Evolutionary conservation across 2,329 filamentous ascomycete species (phyloP).

Genomic region (Onygenales sp.): DNA sequence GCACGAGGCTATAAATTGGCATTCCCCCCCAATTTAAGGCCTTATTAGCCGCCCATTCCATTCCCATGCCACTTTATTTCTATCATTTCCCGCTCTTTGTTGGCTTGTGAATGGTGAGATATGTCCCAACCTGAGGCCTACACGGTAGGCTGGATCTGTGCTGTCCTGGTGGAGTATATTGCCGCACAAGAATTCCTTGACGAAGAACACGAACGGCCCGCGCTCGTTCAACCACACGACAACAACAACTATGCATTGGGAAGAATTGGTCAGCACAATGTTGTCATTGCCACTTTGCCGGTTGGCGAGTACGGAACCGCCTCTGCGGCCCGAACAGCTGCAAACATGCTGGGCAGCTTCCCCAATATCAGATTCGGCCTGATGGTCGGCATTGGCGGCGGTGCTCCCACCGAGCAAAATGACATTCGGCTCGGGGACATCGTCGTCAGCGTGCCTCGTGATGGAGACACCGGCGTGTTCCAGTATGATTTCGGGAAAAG

Average conservation of each 20-base stretch:
- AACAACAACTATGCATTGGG: constrained; percentile 14
- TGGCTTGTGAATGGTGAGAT: no score
- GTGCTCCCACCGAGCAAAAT: constrained; percentile 8
- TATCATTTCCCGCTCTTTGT: no score
- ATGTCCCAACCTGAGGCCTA: background rate
- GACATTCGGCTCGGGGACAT: constrained; percentile 15
- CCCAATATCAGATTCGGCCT: constrained; percentile 9
- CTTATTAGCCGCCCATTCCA: no score
- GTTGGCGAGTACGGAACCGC: constrained; percentile 10
- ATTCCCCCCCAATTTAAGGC: no score
- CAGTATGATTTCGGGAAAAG: constrained; percentile 8
- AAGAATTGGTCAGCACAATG: constrained; percentile 12
- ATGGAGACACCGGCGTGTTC: constrained; percentile 1
- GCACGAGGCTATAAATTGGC: no score
- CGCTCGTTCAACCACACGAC: constrained; percentile 2
- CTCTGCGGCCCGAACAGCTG: constrained; percentile 9
- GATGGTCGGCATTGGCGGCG: constrained; percentile 14
- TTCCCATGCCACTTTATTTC: no score
- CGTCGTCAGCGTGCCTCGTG: constrained; percentile 10
- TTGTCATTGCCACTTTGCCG: constrained; percentile 12
- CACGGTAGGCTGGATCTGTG: constrained; percentile 5
- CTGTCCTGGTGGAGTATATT: constrained; percentile 1
- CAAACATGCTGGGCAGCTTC: constrained; percentile 11
- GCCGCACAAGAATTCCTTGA: constrained; percentile 7
- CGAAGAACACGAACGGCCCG: background rate